phyloP scores from a whole-genome alignment of 2,329 filamentous ascomycete species.

The Cadophora sp. region DNA sequence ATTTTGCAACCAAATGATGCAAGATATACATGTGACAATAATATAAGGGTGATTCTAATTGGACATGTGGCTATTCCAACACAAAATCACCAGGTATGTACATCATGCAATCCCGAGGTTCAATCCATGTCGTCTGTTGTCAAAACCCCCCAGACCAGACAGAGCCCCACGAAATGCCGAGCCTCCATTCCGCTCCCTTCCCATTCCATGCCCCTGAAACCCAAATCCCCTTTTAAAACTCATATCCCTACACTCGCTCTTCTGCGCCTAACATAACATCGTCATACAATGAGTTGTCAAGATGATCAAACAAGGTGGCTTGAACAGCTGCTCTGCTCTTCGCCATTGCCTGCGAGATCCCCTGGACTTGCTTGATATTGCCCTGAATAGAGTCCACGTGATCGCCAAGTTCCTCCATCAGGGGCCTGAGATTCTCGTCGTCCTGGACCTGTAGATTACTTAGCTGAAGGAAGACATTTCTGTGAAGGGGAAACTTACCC shows the following conservation, averaged over 20 bases:
- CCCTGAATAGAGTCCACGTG: conserved; percentile 44
- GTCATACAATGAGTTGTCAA: conserved; percentile 41
- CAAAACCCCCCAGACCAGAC: not conserved
- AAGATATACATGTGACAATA: conserved; percentile 30
- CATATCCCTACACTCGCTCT: not conserved
- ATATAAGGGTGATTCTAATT: conserved; percentile 22
- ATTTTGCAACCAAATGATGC: conserved; percentile 20
- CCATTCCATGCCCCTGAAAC: conserved; percentile 2
- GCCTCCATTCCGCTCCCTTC: conserved; percentile 7
- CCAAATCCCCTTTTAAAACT: not conserved
- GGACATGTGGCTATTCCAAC: conserved; percentile 10
- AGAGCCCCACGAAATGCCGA: conserved; percentile 14
- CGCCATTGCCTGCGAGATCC: conserved; percentile 41
- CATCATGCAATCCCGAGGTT: not conserved
- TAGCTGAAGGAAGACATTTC: not conserved
- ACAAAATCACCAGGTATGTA: not conserved
- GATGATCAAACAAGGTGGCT: conserved; percentile 41
- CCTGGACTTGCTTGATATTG: conserved; percentile 43
- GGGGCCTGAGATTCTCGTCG: conserved; percentile 39
- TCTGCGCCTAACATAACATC: conserved; percentile 41
- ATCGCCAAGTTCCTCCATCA: conserved; percentile 39
- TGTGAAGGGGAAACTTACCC: conserved; percentile 31
- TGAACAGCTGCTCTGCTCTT: conserved; percentile 43
- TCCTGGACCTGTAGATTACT: conserved; percentile 29
- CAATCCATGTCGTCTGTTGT: not conserved